A percentile compares a stretch with the other conserved stretches of the same genome.
Evolutionary conservation across 192 early-diverging fungal genomes (phyloP).

Genomic region (Rhizophagus clarus): DNA sequence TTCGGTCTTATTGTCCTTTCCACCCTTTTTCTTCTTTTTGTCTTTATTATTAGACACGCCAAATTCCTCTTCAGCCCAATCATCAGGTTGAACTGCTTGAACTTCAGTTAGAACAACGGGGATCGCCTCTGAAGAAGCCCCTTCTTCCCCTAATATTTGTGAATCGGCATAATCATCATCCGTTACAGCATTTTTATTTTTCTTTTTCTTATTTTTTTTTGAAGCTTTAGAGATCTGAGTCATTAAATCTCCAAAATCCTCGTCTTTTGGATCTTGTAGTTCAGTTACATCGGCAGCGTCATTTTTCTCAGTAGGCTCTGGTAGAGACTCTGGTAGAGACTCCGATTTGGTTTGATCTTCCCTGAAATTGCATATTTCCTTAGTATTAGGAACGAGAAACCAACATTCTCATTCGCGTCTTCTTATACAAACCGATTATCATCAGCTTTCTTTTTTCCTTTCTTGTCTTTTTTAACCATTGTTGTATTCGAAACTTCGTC

Average conservation of each 20-base stretch:
- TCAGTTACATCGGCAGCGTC: neutral
- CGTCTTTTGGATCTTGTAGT: neutral
- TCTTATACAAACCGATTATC: neutral
- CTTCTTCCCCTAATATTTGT: neutral
- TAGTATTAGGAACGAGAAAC: neutral
- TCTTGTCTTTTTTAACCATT: neutral
- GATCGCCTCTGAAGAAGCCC: neutral
- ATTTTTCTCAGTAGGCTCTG: neutral
- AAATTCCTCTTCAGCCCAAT: constrained; percentile 33
- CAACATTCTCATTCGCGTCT: neutral
- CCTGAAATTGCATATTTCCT: neutral
- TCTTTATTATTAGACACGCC: neutral
- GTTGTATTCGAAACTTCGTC: too few relatives aligned
- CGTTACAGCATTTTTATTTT: neutral
- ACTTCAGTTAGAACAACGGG: neutral
- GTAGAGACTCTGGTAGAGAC: neutral
- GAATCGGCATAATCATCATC: neutral
- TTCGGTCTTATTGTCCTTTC: constrained; percentile 38
- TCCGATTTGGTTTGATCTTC: neutral
- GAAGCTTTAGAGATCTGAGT: neutral
- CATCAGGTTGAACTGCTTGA: constrained; percentile 25
- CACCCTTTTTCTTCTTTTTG: constrained; percentile 59
- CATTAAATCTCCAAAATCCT: neutral
- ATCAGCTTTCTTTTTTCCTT: neutral
- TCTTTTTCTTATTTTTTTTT: too few relatives aligned